phyloP scores from a whole-genome alignment of 2,329 filamentous ascomycete genomes.

The Penicillium sp. region DNA sequence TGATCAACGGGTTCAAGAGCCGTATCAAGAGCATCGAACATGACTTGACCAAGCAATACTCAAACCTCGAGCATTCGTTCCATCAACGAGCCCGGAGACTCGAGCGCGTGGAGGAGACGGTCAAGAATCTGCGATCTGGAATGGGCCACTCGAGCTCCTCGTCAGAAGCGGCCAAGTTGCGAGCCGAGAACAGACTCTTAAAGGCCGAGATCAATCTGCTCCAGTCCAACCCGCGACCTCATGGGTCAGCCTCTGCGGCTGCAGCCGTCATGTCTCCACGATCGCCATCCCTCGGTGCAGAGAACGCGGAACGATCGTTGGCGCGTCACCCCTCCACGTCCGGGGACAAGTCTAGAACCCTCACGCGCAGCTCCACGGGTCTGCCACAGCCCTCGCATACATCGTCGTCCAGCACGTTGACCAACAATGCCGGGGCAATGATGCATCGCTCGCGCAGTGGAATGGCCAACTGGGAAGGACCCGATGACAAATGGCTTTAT shows the following conservation, averaged over 20 bases:
- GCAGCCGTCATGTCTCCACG: slow-evolving; percentile 29
- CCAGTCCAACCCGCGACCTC: slow-evolving; percentile 57
- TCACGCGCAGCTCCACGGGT: slow-evolving; percentile 30
- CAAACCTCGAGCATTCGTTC: slow-evolving; percentile 73
- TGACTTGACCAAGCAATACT: slow-evolving; percentile 86
- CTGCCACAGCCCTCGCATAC: slow-evolving; percentile 34
- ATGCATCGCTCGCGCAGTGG: slow-evolving; percentile 23
- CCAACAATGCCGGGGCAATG: slow-evolving; percentile 27
- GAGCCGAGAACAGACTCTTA: slow-evolving; percentile 56
- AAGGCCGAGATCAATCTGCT: slow-evolving; percentile 64
- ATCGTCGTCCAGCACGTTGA: slow-evolving; percentile 31
- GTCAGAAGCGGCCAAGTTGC: slow-evolving; percentile 55
- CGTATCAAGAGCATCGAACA: slow-evolving; percentile 82
- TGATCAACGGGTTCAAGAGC: slow-evolving; percentile 70
- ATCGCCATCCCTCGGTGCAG: slow-evolving; percentile 23
- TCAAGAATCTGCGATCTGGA: slow-evolving; percentile 55
- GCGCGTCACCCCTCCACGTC: slow-evolving; percentile 53
- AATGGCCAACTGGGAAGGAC: slow-evolving; percentile 36
- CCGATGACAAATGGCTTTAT: slow-evolving; percentile 73
- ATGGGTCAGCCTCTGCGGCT: slow-evolving; percentile 42
- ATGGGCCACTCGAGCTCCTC: slow-evolving; percentile 32
- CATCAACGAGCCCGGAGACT: slow-evolving; percentile 77
- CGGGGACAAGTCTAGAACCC: slow-evolving; percentile 23
- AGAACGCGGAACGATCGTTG: slow-evolving; percentile 41
- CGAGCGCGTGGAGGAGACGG: slow-evolving; percentile 75